phyloP scores from a whole-genome alignment of 495 filamentous ascomycete species.

The Penicillium robsamsonii region DNA sequence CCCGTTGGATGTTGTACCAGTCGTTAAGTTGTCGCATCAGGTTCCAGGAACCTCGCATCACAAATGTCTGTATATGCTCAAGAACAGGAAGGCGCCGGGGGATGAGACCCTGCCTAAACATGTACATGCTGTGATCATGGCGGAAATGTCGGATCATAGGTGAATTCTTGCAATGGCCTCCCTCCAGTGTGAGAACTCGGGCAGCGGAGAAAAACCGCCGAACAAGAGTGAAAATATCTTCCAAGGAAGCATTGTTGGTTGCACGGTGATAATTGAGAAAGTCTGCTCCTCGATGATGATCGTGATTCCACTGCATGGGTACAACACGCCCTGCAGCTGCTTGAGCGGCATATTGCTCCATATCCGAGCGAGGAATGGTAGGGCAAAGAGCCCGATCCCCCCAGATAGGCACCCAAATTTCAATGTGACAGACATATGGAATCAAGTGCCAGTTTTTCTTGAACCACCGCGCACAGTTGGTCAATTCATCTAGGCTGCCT shows the following conservation, averaged over 20 bases:
- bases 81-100: conserved; percentile 40
- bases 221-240: conserved; percentile 64
- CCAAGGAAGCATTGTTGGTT: conserved; percentile 62
- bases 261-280: conserved; percentile 49
- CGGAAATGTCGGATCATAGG: conserved; percentile 60
- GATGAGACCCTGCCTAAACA: not conserved
- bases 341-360: not conserved
- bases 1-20: conserved; percentile 56
- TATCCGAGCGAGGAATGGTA: not conserved
- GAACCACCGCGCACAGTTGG: conserved; percentile 58
- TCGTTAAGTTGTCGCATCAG: conserved; percentile 64
- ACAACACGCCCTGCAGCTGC: not conserved
- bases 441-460: conserved; percentile 54
- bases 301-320: not conserved
- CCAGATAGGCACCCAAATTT: conserved; percentile 74
- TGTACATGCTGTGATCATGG: conserved; percentile 20
- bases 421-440: conserved; percentile 64
- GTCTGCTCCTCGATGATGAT: conserved; percentile 16
- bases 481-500: conserved; percentile 58
- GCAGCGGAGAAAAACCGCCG: conserved; percentile 56
- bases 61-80: conserved; percentile 55
- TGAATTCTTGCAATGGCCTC: conserved; percentile 70
- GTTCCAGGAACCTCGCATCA: conserved; percentile 75
- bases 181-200: conserved; percentile 67
- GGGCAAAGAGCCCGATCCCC: conserved; percentile 46